These are phyloP conservation scores for Thelephora ganbajun DNA, from an alignment of 768 basidiomycete species.

Conservation along the genomic window DNA sequence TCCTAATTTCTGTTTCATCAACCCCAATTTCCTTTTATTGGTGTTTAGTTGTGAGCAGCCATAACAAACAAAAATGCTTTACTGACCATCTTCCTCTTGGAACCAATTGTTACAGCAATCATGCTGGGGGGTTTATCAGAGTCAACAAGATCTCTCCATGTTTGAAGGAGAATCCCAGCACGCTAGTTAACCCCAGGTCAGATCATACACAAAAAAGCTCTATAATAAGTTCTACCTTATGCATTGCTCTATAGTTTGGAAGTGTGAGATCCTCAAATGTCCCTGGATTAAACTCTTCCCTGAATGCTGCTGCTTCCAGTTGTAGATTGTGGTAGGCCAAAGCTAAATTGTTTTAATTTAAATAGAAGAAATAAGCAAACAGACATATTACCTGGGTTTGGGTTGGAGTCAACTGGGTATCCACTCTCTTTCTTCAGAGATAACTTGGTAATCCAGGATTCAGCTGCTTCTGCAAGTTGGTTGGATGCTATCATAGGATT, in stretches of 20 bases:
- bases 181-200: slow-evolving; percentile 25
- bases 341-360: slow-evolving; percentile 26
- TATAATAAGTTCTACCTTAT: slow-evolving; percentile 38
- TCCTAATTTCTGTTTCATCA: slow-evolving; percentile 63
- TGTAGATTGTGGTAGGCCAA: slow-evolving; percentile 83
- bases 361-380: not conserved
- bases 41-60: not conserved
- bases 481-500: slow-evolving; percentile 41
- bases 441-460: slow-evolving; percentile 65
- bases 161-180: slow-evolving; percentile 51
- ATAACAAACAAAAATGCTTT: not conserved
- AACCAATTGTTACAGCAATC: slow-evolving; percentile 31
- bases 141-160: slow-evolving; percentile 54
- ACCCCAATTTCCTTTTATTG: slow-evolving; percentile 40
- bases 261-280: slow-evolving; percentile 71
- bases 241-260: slow-evolving; percentile 67
- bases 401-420: slow-evolving; percentile 83
- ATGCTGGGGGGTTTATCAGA: slow-evolving; percentile 51
- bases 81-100: slow-evolving; percentile 65
- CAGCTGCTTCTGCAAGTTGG: slow-evolving; percentile 50
- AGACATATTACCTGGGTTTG: slow-evolving; percentile 61
- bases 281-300: slow-evolving; percentile 71
- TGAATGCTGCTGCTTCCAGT: slow-evolving; percentile 84
- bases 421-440: slow-evolving; percentile 53
- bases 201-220: not conserved